Evolutionary conservation across 2,329 filamentous ascomycete species (phyloP), one percentile per base, ranked within the genome.

Genomic region (Aspergillus ustus): DNA sequence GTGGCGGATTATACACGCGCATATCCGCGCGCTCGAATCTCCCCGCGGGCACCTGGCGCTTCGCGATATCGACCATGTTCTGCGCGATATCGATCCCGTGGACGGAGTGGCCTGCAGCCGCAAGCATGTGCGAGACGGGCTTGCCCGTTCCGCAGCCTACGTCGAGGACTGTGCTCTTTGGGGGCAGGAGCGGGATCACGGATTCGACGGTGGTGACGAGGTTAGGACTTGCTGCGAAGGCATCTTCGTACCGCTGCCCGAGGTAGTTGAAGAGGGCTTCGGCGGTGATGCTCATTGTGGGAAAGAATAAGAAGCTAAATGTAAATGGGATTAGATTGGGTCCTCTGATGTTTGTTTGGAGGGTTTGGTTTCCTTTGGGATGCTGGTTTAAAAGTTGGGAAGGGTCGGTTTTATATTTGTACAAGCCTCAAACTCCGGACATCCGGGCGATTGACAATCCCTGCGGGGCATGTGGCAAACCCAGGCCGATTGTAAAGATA

Each of bases 131-230:
- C 2, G 64, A 59, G 5, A 63, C 61, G 4, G 67, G 67, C 37
- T 65, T 63, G 1, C 67, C 67, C 1, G 67, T 69, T 11, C 67
- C 67, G 46, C 67, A 67, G 3, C 67, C 67, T 6, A 69, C 64
- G 37, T 69, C 66, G 9, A 69, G 60, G 7, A 69, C 52, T 7
- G n/a, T 28, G 37, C 57, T 60, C 7, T 52, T 20, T 2, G 63
- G 44, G 5, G 48, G 22, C 7, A 67, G 51, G 25, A 20, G 37
- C 7, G 46, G 28, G 29, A 62, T 19, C 19, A 57, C 59, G 20
- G n/a, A 9, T n/a, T 31, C 6, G 8, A 52, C 17, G 25, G 34
- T 9, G 4, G n/a, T 17, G n/a, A 20, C 28, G 1, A 40, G 28
- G 49, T 37, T 11, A 4, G 31, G 31, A n/a, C 17, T 37, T 7